Evolutionary conservation across 306 rosid genomes (phyloP), one percentile per base, ranked within the genome.

Genomic region (Abrus precatorius): DNA sequence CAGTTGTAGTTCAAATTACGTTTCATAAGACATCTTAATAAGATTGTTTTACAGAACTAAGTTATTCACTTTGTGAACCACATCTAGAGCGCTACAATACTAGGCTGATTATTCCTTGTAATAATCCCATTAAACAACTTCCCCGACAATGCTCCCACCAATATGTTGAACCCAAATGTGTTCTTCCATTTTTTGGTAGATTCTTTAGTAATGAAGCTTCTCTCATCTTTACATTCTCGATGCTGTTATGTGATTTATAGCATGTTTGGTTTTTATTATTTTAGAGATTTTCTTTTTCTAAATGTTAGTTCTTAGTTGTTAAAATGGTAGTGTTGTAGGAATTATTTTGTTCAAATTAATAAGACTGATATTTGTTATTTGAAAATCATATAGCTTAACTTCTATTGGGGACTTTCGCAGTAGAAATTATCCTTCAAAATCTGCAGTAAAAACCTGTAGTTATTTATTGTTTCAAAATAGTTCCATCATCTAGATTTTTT

Each of bases 141-240:
- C 68, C 80, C 83, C 1, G 90, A 77, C 47, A 91, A 53, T 49
- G 85, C 54, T 52, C 78, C 87, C 81, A 84, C 69, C 7, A 88
- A 44, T 65, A 83, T 91, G 79, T 87, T 84, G 38, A 89, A 77
- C 81, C 85, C 92, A 20, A 78, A 89, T 43, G 91, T 88, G 14
- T 59, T 71, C 85, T 84, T 87, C 82, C 77, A 76, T 83, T 87
- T 89, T 69, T 80, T 87, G 11, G 79, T 4, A 30, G 50, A 80
- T 8, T 80, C 88, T 79, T 78, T 84, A 30, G 83, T 82, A 59
- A 88, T 65, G 74, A 76, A 83, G 82, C 76, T 85, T 20, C 20
- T 67, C 85, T 92, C 84, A 92, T 91, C 82, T 75, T 84, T 75
- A 79, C 75, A 81, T 89, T 91, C 74, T 92, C 97, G 20, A 20